Conservation (phyloP, 129 eudicot species). For the Lonicera japonica region DNA sequence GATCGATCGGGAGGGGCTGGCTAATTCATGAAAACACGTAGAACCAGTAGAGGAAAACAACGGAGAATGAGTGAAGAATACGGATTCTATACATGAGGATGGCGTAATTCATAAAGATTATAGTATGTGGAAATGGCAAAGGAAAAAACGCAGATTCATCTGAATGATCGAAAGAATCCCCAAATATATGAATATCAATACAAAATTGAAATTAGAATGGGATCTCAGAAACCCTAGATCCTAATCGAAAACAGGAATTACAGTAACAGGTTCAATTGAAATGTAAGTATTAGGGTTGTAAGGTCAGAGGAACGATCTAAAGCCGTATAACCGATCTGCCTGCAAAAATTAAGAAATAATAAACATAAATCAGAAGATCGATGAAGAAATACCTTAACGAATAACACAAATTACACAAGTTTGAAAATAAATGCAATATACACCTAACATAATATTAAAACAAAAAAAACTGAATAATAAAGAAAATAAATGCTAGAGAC, state of each 20-base stretch:
- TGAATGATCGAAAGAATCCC: neutral
- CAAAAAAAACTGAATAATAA: neutral
- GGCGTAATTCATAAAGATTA: constrained; percentile 12
- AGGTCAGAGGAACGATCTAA: neutral
- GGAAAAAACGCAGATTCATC: constrained; percentile 9
- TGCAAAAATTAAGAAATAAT: neutral
- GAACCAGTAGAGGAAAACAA: constrained; percentile 59
- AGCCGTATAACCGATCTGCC: neutral
- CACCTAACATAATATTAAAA: neutral
- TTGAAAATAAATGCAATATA: too few relatives aligned
- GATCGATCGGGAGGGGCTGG: neutral
- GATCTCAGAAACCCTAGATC: neutral
- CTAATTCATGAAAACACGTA: constrained; percentile 48
- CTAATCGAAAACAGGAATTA: neutral
- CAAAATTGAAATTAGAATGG: neutral
- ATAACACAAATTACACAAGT: too few relatives aligned
- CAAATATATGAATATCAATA: neutral
- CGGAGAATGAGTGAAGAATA: constrained; percentile 55
- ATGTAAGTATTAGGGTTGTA: neutral
- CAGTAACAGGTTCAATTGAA: neutral
- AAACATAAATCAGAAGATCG: neutral
- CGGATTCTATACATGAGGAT: constrained; percentile 40
- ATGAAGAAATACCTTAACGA: too few relatives aligned
- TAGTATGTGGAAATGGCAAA: neutral
- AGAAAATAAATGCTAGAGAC: neutral